A percentile compares a stretch with the other conserved stretches of the same genome.
phyloP scores from a whole-genome alignment of 345 rosid genomes.

The Clarkia xantiana region DNA sequence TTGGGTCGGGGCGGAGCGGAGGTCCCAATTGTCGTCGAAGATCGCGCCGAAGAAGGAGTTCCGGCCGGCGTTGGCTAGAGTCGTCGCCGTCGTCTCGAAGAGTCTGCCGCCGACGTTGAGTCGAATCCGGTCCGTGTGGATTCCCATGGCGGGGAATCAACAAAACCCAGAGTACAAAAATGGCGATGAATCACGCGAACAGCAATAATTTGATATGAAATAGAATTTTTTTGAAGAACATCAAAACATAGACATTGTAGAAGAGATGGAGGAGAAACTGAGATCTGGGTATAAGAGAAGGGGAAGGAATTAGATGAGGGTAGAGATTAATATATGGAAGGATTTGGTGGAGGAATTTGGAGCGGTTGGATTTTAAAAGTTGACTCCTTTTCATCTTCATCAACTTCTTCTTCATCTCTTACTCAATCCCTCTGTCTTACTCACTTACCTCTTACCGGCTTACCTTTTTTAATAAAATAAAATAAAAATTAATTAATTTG shows the following conservation, averaged over 20 bases:
- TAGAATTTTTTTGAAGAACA: too few species aligned
- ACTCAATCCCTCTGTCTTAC: too few species aligned
- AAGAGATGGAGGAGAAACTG: constrained; percentile 9
- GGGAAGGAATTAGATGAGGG: constrained; percentile 15
- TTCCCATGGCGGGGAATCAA: constrained; percentile 32
- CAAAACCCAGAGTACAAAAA: neutral
- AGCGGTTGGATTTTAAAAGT: constrained; percentile 15
- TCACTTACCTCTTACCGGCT: too few species aligned
- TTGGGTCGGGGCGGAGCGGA: constrained; percentile 14
- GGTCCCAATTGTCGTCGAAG: constrained; percentile 69
- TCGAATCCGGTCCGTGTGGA: constrained; percentile 52
- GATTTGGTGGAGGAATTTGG: constrained; percentile 14
- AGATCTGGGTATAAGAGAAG: constrained; percentile 33
- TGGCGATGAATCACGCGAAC: too few species aligned
- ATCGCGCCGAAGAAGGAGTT: constrained; percentile 77
- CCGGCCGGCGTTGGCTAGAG: constrained; percentile 85
- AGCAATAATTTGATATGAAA: too few species aligned
- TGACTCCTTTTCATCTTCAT: constrained; percentile 3
- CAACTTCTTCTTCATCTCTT: neutral
- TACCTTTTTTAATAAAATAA: too few species aligned
- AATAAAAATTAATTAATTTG: too few species aligned
- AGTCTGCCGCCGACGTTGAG: constrained; percentile 86
- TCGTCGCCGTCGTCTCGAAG: constrained; percentile 88
- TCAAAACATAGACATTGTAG: neutral
- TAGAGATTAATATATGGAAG: constrained; percentile 17